These are phyloP conservation scores for Aphanomyces stellatus DNA, from an alignment of 352 stramenopile species.

Conservation along the genomic window DNA sequence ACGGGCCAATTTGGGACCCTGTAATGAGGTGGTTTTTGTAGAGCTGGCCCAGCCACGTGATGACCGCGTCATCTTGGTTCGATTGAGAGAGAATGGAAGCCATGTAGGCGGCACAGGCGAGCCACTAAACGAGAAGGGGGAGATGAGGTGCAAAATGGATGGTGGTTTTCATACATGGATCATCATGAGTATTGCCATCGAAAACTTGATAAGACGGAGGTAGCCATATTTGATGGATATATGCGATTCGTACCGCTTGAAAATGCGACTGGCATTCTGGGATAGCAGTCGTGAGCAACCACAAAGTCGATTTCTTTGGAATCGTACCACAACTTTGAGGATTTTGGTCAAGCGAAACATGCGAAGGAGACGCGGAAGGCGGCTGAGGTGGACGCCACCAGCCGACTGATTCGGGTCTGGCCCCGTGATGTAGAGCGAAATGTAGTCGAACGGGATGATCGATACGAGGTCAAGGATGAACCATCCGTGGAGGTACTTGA, in stretches of 20 bases:
- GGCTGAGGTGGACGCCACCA: neutral
- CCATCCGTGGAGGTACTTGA: neutral
- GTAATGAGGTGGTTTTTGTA: neutral
- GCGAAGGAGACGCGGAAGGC: slow-evolving; percentile 6
- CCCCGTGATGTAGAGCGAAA: neutral
- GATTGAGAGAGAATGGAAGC: neutral
- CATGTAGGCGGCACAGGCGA: slow-evolving; percentile 4
- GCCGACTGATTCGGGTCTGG: neutral
- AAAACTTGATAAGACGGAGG: slow-evolving; percentile 15
- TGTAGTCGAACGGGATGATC: slow-evolving; percentile 13
- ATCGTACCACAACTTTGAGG: slow-evolving; percentile 14
- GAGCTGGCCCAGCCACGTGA: neutral
- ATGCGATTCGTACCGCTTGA: slow-evolving; percentile 9
- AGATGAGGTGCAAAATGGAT: no score
- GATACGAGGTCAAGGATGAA: slow-evolving; percentile 7
- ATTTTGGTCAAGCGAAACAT: slow-evolving; percentile 17
- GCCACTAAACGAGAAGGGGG: slow-evolving; percentile 6
- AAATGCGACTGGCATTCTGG: slow-evolving; percentile 10
- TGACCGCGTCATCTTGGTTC: neutral
- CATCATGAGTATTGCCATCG: neutral
- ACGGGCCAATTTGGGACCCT: neutral
- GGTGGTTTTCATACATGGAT: slow-evolving; percentile 16
- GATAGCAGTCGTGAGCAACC: neutral
- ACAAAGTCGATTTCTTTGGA: neutral
- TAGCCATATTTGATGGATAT: slow-evolving; percentile 17